Evolutionary conservation across 805 yeast genomes (phyloP).

Genomic region (Candida corydali): DNA sequence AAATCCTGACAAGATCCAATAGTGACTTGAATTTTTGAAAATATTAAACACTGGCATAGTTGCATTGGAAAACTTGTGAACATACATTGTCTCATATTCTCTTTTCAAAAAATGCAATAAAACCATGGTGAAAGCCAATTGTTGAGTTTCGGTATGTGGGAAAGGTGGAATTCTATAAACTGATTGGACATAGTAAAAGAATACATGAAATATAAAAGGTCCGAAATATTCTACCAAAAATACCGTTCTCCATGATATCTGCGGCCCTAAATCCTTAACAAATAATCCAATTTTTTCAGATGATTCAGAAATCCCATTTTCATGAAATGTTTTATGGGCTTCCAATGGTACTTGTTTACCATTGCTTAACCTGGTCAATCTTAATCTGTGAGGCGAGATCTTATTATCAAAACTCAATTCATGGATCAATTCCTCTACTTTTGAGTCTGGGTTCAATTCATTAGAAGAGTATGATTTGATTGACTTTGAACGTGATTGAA

Average conservation of each 20-base stretch:
- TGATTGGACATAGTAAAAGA: conserved; percentile 45
- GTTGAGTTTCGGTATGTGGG: conserved; percentile 50
- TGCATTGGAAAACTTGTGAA: conserved; percentile 80
- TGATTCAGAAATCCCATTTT: conserved; percentile 39
- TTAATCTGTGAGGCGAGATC: conserved; percentile 29
- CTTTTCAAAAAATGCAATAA: conserved; percentile 80
- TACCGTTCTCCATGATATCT: conserved; percentile 89
- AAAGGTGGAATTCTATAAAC: conserved; percentile 23
- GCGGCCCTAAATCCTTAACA: conserved; percentile 90
- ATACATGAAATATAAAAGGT: conserved; percentile 76
- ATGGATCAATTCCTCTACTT: conserved; percentile 40
- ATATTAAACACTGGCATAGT: conserved; percentile 91
- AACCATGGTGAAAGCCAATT: conserved; percentile 50
- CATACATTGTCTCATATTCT: conserved; percentile 79
- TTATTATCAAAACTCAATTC: conserved; percentile 41
- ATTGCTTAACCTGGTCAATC: conserved; percentile 18
- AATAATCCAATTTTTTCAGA: conserved; percentile 39
- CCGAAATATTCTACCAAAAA: conserved; percentile 85
- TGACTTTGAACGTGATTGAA: conserved; percentile 59
- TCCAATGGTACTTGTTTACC: conserved; percentile 21
- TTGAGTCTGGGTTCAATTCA: conserved; percentile 26
- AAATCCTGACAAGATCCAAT: conserved; percentile 87
- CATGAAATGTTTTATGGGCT: conserved; percentile 39
- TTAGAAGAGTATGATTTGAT: conserved; percentile 47
- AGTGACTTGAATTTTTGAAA: conserved; percentile 86